Evolutionary conservation across 2,329 filamentous ascomycete genomes (phyloP).

Genomic region (Xylaria multiplex): DNA sequence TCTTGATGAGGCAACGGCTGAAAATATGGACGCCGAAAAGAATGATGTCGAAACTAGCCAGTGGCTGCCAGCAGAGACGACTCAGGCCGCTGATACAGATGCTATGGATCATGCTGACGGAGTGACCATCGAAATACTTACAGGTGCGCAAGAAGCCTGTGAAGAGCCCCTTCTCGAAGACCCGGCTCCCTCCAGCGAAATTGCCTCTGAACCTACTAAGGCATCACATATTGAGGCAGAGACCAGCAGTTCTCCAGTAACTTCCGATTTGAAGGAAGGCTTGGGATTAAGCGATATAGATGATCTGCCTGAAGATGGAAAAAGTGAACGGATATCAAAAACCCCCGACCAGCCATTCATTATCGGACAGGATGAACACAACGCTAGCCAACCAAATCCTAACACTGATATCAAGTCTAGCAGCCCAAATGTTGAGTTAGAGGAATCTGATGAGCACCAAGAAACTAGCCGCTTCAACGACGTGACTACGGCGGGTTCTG

Average conservation of each 20-base stretch:
- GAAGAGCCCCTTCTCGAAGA: conserved; percentile 22
- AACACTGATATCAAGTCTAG: background rate
- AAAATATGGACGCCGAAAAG: conserved; percentile 32
- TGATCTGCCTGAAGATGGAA: conserved; percentile 8
- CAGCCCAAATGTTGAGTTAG: conserved; percentile 1
- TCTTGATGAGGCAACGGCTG: conserved; percentile 35
- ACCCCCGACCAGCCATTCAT: background rate
- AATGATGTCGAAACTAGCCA: conserved; percentile 24
- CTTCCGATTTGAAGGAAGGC: conserved; percentile 5
- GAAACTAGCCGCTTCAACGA: conserved; percentile 18
- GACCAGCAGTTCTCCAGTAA: background rate
- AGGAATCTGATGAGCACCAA: conserved; percentile 22
- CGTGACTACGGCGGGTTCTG: conserved; percentile 21
- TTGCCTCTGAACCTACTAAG: background rate
- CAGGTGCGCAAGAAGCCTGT: conserved; percentile 14
- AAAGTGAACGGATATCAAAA: conserved; percentile 12
- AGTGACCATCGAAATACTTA: conserved; percentile 17
- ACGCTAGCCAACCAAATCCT: conserved; percentile 1
- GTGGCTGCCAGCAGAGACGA: conserved; percentile 35
- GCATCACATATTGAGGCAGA: conserved; percentile 9
- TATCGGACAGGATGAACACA: conserved; percentile 15
- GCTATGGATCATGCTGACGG: conserved; percentile 24
- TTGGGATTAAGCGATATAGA: conserved; percentile 12
- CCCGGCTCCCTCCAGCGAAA: background rate
- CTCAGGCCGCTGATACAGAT: conserved; percentile 4